Percentiles rank a stretch among this genome's conserved stretches.
phyloP scores from a whole-genome alignment of 2,329 filamentous ascomycete species.

The Penicillium frequentans region DNA sequence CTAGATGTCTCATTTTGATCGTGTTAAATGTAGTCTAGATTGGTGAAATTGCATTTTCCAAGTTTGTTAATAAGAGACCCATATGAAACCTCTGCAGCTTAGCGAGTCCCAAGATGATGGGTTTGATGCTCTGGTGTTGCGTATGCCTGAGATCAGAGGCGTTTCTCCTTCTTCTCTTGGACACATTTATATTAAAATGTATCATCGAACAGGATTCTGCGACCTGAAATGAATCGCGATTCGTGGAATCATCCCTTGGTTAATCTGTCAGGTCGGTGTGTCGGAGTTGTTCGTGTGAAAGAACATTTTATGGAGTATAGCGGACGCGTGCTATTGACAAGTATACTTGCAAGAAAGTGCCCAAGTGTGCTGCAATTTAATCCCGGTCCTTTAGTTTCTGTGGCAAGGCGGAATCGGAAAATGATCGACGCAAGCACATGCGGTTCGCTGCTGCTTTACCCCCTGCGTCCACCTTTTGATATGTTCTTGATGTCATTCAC shows the following conservation, averaged over 20 bases:
- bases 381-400: conserved; percentile 2
- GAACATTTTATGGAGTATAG: background rate
- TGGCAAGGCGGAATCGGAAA: conserved; percentile 1
- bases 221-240: background rate
- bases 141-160: background rate
- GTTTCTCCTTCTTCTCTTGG: background rate
- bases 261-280: background rate
- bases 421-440: conserved; percentile 10
- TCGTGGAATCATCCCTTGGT: background rate
- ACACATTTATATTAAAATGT: background rate
- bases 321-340: background rate
- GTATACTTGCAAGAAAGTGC: background rate
- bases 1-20: background rate
- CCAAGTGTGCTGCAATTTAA: background rate
- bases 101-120: background rate
- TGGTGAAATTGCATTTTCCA: too few relatives aligned
- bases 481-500: background rate
- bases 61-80: background rate
- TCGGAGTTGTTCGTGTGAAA: background rate
- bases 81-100: background rate
- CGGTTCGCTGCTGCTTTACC: background rate
- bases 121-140: background rate
- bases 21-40: too few relatives aligned
- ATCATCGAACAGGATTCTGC: background rate
- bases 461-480: conserved; percentile 12